Evolutionary conservation across 805 yeast genomes (phyloP).

Genomic region (Suhomyces xylopsoci): DNA sequence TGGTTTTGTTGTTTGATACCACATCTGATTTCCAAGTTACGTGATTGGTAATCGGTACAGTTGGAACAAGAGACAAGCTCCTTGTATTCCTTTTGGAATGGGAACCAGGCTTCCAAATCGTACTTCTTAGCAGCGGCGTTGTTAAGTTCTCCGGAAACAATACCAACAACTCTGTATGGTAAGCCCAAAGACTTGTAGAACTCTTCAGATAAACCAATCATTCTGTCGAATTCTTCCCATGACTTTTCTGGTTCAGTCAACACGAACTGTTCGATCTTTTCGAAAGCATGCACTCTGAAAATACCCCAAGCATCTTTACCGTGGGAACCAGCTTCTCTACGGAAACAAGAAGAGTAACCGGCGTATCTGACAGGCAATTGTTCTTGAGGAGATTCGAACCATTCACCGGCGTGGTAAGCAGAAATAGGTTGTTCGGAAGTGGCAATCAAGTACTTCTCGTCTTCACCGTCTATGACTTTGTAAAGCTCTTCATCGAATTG

Average conservation of each 20-base stretch:
- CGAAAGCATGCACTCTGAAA: slow-evolving; percentile 97
- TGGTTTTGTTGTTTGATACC: slow-evolving; percentile 95
- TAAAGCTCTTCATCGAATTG: slow-evolving; percentile 97
- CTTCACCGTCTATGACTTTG: slow-evolving; percentile 95
- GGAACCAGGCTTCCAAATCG: slow-evolving; percentile 99
- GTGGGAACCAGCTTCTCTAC: slow-evolving; percentile 99
- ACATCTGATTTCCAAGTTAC: slow-evolving; percentile 97
- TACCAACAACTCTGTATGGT: slow-evolving; percentile 96
- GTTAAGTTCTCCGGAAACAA: slow-evolving; percentile 97
- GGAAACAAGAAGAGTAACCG: slow-evolving; percentile 97
- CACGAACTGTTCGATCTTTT: slow-evolving; percentile 95
- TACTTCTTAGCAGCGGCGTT: slow-evolving; percentile 99
- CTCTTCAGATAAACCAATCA: slow-evolving; percentile 88
- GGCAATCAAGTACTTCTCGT: slow-evolving; percentile 96
- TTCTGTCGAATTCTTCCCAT: slow-evolving; percentile 94
- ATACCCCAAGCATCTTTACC: slow-evolving; percentile 99
- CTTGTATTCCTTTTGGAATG: slow-evolving; percentile 97
- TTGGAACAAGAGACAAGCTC: slow-evolving; percentile 98
- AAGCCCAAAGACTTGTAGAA: slow-evolving; percentile 88
- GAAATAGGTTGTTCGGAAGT: slow-evolving; percentile 99
- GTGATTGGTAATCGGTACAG: slow-evolving; percentile 98
- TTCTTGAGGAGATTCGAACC: slow-evolving; percentile 97
- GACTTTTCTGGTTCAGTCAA: slow-evolving; percentile 97
- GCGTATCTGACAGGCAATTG: slow-evolving; percentile 96
- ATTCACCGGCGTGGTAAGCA: slow-evolving; percentile 94